Evolutionary conservation across 768 basidiomycete genomes (phyloP), one percentile per base, ranked within the genome.

Genomic region (Podaxis sp.): DNA sequence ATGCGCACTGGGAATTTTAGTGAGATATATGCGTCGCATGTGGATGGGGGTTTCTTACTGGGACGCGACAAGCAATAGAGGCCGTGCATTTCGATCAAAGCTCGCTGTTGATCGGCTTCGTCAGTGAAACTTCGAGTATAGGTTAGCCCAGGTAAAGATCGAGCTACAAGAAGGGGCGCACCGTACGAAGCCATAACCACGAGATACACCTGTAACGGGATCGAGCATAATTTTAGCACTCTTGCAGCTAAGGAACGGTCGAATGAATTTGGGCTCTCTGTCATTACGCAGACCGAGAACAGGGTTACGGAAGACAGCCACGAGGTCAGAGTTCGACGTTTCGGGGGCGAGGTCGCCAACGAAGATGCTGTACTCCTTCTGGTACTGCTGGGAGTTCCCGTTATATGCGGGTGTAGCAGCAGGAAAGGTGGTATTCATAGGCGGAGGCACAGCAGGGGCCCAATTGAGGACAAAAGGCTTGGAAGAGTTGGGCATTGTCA

Each of bases 161-260:
- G 46, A 29, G 50, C 22, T 53, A 1, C 54, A 53, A 64, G 54
- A 59, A 54, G 33, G 58, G 58, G 74, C 84, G 57, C 64, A 89
- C 91, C 95, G 83, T 41, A 97, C 94, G 70, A 96, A 96, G 29
- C 94, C 94, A 73, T 96, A 96, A 3, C 94, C 94, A 64, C 93
- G 82, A 29, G 91, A 93, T 22, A 94, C 85, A 17, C 94, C 94
- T 4, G 93, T 94, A 22, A 89, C 84, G 2, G 94, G 93, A 73
- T 95, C 93, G 53, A 94, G 78, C 93, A 95, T 95, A 66, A 94
- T 96, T 79, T 94, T 95, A 33, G 95, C 95, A 73, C 93, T 95
- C 79, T 94, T 94, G 76, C 94, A 95, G 72, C 93, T 95, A 40
- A 86, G 75, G 76, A 96, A 97, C 2, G 93, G 92, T 7, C 87